Percentiles rank a stretch among this genome's conserved stretches.
These are phyloP conservation scores for Ceratobasidium sp. DNA, from an alignment of 1,284 basidiomycete genomes.

Conservation along the genomic window DNA sequence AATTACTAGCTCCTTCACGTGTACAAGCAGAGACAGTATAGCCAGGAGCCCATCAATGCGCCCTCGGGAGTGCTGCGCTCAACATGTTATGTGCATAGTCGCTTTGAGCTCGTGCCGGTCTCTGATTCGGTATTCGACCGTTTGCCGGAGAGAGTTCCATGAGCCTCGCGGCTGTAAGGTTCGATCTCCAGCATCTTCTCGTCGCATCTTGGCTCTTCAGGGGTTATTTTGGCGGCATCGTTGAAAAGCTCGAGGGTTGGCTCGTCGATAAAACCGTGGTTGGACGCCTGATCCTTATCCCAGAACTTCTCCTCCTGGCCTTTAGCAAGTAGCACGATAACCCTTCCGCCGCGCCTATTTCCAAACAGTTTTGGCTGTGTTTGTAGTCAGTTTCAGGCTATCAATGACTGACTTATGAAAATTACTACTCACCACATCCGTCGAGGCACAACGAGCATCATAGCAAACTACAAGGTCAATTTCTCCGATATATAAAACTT, in stretches of 20 bases:
- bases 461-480: slow-evolving; percentile 97
- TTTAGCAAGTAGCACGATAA: slow-evolving; percentile 94
- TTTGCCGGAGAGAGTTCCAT: slow-evolving; percentile 57
- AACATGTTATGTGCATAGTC: slow-evolving; percentile 76
- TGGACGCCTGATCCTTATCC: slow-evolving; percentile 88
- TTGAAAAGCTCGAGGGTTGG: slow-evolving; percentile 91
- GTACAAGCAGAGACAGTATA: too few species aligned
- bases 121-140: slow-evolving; percentile 53
- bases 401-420: neutral
- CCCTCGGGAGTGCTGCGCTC: slow-evolving; percentile 75
- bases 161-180: slow-evolving; percentile 72
- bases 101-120: slow-evolving; percentile 61
- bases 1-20: too few species aligned
- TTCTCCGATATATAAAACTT: slow-evolving; percentile 99
- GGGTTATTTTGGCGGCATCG: slow-evolving; percentile 90
- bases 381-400: slow-evolving; percentile 37
- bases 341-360: slow-evolving; percentile 88
- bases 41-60: slow-evolving; percentile 63
- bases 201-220: slow-evolving; percentile 80
- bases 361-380: slow-evolving; percentile 93
- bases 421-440: slow-evolving; percentile 83
- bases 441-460: slow-evolving; percentile 95
- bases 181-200: slow-evolving; percentile 87
- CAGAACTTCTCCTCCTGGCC: slow-evolving; percentile 92
- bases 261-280: slow-evolving; percentile 88